Evolutionary conservation across 768 basidiomycete genomes (phyloP), one percentile per base, ranked within the genome.

Genomic region (Serendipita sp.): DNA sequence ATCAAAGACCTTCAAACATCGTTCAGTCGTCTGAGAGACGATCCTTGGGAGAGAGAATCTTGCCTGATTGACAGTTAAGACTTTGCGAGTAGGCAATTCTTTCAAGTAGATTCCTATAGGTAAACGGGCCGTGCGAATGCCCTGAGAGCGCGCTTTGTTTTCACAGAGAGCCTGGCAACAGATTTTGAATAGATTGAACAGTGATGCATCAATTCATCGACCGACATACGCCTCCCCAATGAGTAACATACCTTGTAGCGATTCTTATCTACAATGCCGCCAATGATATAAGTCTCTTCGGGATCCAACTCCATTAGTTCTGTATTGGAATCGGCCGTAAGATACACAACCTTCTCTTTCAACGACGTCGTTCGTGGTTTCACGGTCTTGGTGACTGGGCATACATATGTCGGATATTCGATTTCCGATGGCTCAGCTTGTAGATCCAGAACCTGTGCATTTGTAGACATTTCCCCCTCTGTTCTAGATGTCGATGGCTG

Each of bases 241-340:
- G 34, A 30, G 68, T 62, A 65, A 79, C 66, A 31, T 63, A 83
- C 95, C 82, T 95, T 97, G 77, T 94, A 90, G 44, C 95, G 87
- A 74, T 99, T 99, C 70, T 88, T 89, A 72, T 99, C 96, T 64
- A 86, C 86, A 67, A 99, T 86, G 3, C 94, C 95, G 50, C 95
- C 95, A 61, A 99, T 93, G 67, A 99, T 83, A 71, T 98, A 98
- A 5, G 85, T 88, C 70, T 94, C 87, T 44, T 85, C 83, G 62
- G 90, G 83, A 62, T 78, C 82, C 62, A 99, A 80, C 68, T 88
- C 85, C n/a, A 77, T 74, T 44, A 99, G 75, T 73, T 94, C 90
- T 58, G 94, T 82, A 31, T 84, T 80, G 5, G 94, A 85, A 74
- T 99, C 96, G 1, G 94, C 96, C 4, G 96, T 96, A 60, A 99